A percentile compares a stretch with the other conserved stretches of the same genome.
These are phyloP conservation scores for Puccinia horiana DNA, from an alignment of 1,284 basidiomycete genomes.

Conservation along the genomic window DNA sequence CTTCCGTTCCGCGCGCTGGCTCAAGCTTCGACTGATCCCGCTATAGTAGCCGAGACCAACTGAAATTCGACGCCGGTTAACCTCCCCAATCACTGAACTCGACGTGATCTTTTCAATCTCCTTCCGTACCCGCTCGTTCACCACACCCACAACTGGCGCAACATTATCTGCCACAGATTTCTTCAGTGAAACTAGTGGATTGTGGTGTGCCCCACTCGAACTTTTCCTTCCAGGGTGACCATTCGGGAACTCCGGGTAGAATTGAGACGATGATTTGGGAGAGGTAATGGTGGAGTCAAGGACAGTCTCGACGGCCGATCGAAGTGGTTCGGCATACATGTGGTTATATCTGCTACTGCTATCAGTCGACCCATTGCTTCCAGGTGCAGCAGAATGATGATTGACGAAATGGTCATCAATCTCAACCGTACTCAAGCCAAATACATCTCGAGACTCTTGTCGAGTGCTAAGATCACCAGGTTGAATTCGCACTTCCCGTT, in stretches of 20 bases:
- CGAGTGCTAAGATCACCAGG: conserved; percentile 32
- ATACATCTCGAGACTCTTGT: not conserved
- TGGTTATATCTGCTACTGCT: not conserved
- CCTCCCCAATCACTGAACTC: not conserved
- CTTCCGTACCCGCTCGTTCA: conserved; percentile 28
- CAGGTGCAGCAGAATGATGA: not conserved
- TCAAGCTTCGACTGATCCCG: not conserved
- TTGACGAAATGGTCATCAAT: conserved; percentile 31
- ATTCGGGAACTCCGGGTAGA: conserved; percentile 37
- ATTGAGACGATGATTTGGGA: not conserved
- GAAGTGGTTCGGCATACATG: conserved; percentile 32
- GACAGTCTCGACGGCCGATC: conserved; percentile 43
- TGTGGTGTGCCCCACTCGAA: not conserved
- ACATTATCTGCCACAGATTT: conserved; percentile 25
- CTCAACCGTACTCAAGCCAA: conserved; percentile 11
- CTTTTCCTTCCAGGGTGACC: conserved; percentile 26
- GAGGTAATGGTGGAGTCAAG: not conserved
- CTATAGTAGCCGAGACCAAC: not conserved
- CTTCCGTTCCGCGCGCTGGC: not conserved
- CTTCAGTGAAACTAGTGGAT: not conserved
- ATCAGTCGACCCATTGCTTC: not conserved
- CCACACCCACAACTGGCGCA: conserved; percentile 21
- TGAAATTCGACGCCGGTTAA: not conserved
- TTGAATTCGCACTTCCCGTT: conserved; percentile 40
- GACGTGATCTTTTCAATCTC: conserved; percentile 11